phyloP scores from a whole-genome alignment of 257 asterid genomes.

The Nicotiana obtusifolia region DNA sequence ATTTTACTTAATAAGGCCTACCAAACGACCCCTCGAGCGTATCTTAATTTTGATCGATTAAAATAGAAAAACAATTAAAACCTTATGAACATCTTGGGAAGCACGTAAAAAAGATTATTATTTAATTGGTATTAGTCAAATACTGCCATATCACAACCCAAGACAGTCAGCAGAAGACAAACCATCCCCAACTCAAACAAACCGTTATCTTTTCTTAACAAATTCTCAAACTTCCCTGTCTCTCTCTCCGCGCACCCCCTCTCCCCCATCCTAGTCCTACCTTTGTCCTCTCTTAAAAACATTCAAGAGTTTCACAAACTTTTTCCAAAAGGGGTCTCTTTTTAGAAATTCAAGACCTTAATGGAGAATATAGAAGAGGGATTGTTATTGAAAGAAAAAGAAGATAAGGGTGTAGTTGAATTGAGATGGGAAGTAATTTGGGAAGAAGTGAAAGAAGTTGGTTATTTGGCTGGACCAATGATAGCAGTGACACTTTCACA shows the following conservation, averaged over 20 bases:
- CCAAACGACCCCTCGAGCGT: too few relatives aligned
- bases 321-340: too few relatives aligned
- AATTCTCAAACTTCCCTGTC: neutral
- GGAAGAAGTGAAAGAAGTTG: conserved; percentile 52
- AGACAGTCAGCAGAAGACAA: too few relatives aligned
- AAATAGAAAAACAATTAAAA: too few relatives aligned
- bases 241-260: neutral
- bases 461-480: conserved; percentile 77
- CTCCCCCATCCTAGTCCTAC: too few relatives aligned
- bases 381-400: conserved; percentile 28
- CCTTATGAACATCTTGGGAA: too few relatives aligned
- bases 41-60: too few relatives aligned
- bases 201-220: neutral
- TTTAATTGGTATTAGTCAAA: too few relatives aligned
- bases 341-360: neutral
- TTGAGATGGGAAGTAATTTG: conserved; percentile 32
- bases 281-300: neutral
- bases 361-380: conserved; percentile 48
- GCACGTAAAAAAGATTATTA: too few relatives aligned
- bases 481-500: conserved; percentile 57
- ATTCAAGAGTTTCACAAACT: neutral
- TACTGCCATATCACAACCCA: too few relatives aligned
- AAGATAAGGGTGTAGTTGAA: conserved; percentile 1
- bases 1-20: too few relatives aligned
- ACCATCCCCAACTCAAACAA: too few relatives aligned